Conservation (phyloP, 306 rosid species). For the Crotalaria pallida region DNA sequence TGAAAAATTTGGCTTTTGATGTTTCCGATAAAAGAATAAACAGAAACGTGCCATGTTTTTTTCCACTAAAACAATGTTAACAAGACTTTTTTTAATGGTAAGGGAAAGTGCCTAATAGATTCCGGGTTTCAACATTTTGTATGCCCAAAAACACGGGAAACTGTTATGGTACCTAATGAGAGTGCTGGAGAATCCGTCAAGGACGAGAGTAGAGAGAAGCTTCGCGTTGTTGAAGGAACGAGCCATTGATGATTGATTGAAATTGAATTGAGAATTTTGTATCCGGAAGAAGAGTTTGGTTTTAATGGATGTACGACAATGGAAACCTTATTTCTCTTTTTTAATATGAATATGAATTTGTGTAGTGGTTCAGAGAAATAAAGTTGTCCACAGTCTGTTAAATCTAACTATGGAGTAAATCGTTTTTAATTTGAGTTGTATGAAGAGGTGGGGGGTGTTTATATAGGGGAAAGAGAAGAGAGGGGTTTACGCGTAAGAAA, state of each 20-base stretch:
- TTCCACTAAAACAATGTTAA: too few species aligned
- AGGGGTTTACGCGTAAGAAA: not conserved
- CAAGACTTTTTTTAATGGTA: too few species aligned
- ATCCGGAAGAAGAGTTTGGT: not conserved
- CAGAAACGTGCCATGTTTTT: too few species aligned
- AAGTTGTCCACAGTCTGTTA: constrained; percentile 25
- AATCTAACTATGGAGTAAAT: not conserved
- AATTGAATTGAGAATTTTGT: not conserved
- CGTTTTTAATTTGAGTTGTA: not conserved
- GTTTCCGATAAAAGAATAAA: too few species aligned
- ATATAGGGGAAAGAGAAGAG: constrained; percentile 10
- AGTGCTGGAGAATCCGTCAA: constrained; percentile 38
- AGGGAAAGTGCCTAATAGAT: too few species aligned
- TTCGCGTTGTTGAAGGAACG: constrained; percentile 70
- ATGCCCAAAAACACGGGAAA: too few species aligned
- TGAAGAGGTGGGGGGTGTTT: not conserved
- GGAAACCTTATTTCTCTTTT: constrained; percentile 27
- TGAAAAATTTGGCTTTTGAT: too few species aligned
- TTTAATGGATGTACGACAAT: constrained; percentile 1
- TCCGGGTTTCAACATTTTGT: too few species aligned
- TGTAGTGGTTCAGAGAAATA: not conserved
- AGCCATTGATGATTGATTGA: constrained; percentile 45
- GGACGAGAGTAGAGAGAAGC: constrained; percentile 44
- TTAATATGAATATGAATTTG: not conserved
- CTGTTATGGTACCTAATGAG: constrained; percentile 40